phyloP scores from a whole-genome alignment of 495 filamentous ascomycete genomes.

The Podospora pseudoanserina region DNA sequence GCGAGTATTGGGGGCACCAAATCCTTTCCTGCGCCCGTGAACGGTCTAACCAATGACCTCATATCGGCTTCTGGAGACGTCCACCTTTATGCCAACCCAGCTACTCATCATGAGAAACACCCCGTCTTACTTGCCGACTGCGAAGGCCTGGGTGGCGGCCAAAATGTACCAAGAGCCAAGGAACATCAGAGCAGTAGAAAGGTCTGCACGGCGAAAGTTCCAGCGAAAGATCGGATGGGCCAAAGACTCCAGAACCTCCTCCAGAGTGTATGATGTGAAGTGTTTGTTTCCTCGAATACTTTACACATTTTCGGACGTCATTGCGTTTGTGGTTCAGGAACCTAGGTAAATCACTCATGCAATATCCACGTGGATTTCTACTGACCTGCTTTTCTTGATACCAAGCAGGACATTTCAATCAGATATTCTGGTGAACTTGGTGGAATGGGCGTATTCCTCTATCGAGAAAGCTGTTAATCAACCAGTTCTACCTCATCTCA shows the following conservation, averaged over 20 bases:
- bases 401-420: constrained; percentile 33
- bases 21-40: constrained; percentile 33
- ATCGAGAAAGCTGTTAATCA: constrained; percentile 56
- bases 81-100: constrained; percentile 60
- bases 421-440: constrained; percentile 40
- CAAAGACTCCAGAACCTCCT: constrained; percentile 36
- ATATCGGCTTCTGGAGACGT: constrained; percentile 61
- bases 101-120: constrained; percentile 37
- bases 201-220: not conserved
- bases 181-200: constrained; percentile 16
- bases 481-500: constrained; percentile 50
- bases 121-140: constrained; percentile 58
- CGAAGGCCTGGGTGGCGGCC: constrained; percentile 53
- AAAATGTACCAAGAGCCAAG: constrained; percentile 37
- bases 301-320: constrained; percentile 53
- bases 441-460: constrained; percentile 40
- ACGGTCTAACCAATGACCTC: constrained; percentile 38
- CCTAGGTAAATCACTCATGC: constrained; percentile 31
- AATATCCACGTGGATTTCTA: not conserved
- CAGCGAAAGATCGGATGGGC: constrained; percentile 36
- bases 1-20: constrained; percentile 8
- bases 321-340: constrained; percentile 51
- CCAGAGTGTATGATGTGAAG: constrained; percentile 42
- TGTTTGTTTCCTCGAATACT: constrained; percentile 53
- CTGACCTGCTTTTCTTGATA: not conserved